Percentiles rank a stretch among this genome's conserved stretches.
These are phyloP conservation scores for Colletotrichum higginsianum DNA, from an alignment of 2,329 filamentous ascomycete species.

Conservation along the genomic window DNA sequence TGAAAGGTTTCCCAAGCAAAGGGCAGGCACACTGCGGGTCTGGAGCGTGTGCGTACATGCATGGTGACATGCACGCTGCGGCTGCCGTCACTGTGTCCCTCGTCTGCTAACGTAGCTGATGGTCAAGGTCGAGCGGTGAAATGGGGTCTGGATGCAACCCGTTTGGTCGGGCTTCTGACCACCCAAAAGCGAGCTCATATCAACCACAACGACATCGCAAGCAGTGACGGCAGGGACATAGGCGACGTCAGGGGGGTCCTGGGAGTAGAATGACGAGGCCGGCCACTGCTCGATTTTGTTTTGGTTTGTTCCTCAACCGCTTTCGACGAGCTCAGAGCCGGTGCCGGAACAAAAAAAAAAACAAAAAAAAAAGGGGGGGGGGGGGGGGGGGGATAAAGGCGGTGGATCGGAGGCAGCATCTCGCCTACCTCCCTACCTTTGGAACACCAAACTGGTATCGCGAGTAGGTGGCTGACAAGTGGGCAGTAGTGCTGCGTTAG, in stretches of 20 bases:
- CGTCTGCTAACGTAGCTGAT: conserved; percentile 33
- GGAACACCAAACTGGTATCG: conserved; percentile 19
- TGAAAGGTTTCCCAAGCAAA: conserved; percentile 8
- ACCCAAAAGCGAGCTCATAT: conserved; percentile 28
- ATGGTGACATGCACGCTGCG: conserved; percentile 36
- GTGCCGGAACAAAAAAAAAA: conserved; percentile 6
- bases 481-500: conserved; percentile 16
- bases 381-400: background rate
- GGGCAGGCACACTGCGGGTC: conserved; percentile 19
- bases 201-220: conserved; percentile 23
- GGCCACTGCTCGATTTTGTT: conserved; percentile 13
- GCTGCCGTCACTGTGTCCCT: conserved; percentile 38
- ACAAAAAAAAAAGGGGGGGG: too few relatives aligned
- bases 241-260: conserved; percentile 24
- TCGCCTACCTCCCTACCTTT: conserved; percentile 4
- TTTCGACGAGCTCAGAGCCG: conserved; percentile 16
- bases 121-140: conserved; percentile 39
- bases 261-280: conserved; percentile 14
- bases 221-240: conserved; percentile 15
- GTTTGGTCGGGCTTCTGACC: conserved; percentile 41
- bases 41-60: conserved; percentile 28
- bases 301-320: background rate
- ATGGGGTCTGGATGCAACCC: conserved; percentile 37
- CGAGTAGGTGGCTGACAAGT: conserved; percentile 29
- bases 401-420: conserved; percentile 22